phyloP scores from a whole-genome alignment of 306 rosid genomes.

The Astragalus glycyphyllos region DNA sequence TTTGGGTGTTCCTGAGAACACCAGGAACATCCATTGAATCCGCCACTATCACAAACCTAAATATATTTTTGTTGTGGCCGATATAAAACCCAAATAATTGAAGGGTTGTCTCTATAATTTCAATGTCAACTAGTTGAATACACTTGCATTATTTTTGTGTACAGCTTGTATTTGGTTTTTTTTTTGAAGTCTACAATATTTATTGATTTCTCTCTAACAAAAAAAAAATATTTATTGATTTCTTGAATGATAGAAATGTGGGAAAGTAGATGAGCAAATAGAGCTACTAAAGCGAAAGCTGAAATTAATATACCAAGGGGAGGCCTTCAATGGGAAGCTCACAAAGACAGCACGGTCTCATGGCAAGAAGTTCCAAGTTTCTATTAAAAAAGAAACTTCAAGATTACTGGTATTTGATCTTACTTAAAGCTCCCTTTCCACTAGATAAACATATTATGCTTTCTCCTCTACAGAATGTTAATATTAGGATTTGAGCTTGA shows the following conservation, averaged over 20 bases:
- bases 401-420: slow-evolving; percentile 74
- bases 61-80: background rate
- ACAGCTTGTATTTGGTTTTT: background rate
- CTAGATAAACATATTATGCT: background rate
- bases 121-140: background rate
- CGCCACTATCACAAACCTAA: too few relatives aligned
- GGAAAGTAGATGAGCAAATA: slow-evolving; percentile 85
- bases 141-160: background rate
- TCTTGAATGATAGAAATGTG: slow-evolving; percentile 70
- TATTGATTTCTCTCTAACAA: slow-evolving; percentile 2
- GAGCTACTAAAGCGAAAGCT: slow-evolving; percentile 83
- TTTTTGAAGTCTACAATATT: background rate
- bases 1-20: too few relatives aligned
- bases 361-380: slow-evolving; percentile 91
- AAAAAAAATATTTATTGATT: background rate
- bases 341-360: slow-evolving; percentile 96
- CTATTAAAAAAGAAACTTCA: slow-evolving; percentile 87
- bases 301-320: slow-evolving; percentile 77
- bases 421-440: background rate
- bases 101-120: slow-evolving; percentile 10
- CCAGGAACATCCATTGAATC: too few relatives aligned
- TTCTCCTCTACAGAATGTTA: background rate
- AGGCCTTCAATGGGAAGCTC: slow-evolving; percentile 87
- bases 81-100: background rate
- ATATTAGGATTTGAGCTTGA: background rate